A percentile compares a stretch with the other conserved stretches of the same genome.
These are phyloP conservation scores for Cryptococcus sp. DNA, from an alignment of 1,284 basidiomycete genomes.

Conservation along the genomic window DNA sequence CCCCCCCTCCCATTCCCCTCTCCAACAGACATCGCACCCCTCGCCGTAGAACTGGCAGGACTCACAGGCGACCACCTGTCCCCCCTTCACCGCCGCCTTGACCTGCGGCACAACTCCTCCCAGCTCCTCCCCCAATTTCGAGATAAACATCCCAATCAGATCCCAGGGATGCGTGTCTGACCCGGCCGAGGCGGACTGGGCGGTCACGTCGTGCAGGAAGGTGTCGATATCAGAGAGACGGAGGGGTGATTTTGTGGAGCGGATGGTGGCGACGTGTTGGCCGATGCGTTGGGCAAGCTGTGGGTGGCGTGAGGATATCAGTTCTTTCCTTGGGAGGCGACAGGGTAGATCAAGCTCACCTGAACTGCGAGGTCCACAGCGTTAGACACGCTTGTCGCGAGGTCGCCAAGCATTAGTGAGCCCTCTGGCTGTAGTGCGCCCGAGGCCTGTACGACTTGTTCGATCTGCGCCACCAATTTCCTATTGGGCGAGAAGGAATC, in stretches of 20 bases:
- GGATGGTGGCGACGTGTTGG: conserved; percentile 70
- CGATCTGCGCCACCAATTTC: conserved; percentile 78
- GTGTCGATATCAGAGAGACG: conserved; percentile 66
- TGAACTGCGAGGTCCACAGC: conserved; percentile 85
- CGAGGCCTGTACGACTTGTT: conserved; percentile 70
- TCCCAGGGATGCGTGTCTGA: conserved; percentile 68
- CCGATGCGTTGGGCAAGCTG: conserved; percentile 83
- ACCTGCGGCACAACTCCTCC: conserved; percentile 65
- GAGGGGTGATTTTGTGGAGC: conserved; percentile 70
- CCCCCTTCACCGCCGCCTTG: conserved; percentile 65
- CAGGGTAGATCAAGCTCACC: conserved; percentile 52
- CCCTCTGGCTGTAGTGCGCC: conserved; percentile 67
- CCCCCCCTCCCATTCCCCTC: neutral
- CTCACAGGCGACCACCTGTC: conserved; percentile 65
- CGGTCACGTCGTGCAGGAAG: conserved; percentile 64
- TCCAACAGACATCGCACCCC: neutral
- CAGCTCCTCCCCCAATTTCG: conserved; percentile 67
- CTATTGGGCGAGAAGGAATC: conserved; percentile 52
- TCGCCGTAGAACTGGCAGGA: conserved; percentile 15
- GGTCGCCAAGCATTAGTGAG: conserved; percentile 65
- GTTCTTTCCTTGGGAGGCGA: neutral
- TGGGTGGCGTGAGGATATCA: neutral
- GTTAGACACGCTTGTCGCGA: conserved; percentile 70
- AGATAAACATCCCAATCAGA: conserved; percentile 65
- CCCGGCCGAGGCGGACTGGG: conserved; percentile 24